Conservation (phyloP, 345 rosid genomes). For the Murraya koenigii region DNA sequence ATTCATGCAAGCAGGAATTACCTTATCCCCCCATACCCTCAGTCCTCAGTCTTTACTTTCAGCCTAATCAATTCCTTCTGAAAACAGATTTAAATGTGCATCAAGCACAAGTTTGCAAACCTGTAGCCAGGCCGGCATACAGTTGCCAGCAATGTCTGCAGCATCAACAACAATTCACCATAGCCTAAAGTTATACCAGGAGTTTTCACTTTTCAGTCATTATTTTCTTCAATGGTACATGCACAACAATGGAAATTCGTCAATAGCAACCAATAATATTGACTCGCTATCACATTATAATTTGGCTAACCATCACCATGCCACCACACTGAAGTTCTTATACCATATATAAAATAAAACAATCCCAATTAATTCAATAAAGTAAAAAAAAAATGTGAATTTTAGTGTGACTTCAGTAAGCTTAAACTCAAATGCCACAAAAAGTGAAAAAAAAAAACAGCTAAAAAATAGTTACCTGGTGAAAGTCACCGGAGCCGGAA, state of each 20-base stretch:
- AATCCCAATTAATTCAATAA: too few relatives aligned
- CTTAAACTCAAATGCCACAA: not conserved
- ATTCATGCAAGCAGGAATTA: not conserved
- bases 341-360: not conserved
- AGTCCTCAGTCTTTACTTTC: not conserved
- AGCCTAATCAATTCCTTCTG: not conserved
- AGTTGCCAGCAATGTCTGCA: not conserved
- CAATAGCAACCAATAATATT: not conserved
- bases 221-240: not conserved
- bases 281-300: not conserved
- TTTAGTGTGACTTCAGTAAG: not conserved
- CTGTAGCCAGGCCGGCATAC: too few relatives aligned
- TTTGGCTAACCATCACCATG: not conserved
- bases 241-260: not conserved
- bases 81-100: not conserved
- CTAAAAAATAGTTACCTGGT: slow-evolving; percentile 50
- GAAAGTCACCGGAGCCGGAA: slow-evolving; percentile 92
- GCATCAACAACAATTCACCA: not conserved
- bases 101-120: not conserved
- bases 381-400: too few relatives aligned
- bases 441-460: not conserved
- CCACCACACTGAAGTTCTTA: not conserved
- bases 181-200: not conserved
- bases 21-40: not conserved
- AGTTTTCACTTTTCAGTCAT: too few relatives aligned